Base-by-base conservation (phyloP, 2,329 filamentous ascomycete genomes). In the Knufia petricola region DNA sequence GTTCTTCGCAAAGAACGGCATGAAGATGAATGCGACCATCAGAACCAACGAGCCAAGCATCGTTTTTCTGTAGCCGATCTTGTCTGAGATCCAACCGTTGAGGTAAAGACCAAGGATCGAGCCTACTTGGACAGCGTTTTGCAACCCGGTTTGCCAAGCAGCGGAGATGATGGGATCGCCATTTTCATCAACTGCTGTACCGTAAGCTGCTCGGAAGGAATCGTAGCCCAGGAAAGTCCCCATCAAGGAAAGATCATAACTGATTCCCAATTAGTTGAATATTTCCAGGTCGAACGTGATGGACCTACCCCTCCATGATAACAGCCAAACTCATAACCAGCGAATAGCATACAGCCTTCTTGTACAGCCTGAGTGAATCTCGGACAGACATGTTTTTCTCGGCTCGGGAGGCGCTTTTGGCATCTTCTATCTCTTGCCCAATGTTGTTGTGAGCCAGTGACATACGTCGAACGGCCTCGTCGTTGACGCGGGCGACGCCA, bases 251-350 rank as follows among this genome's bases (percentile, higher is more conserved):
- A 92, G 74, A 61, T 94, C 86, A 69, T 90, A 94, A 21, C 51
- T 32, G 6, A n/a, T 24, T 15, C 39, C 10, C 26, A 7, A 21
- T 41, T 17, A 41, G 39, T 12, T 7, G 9, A 8, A 12, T 38
- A 8, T 6, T 49, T 28, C 21, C 26, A 49, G 20, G 28, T 19
- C 21, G 30, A 30, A 9, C 13, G 15, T 24, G n/a, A 38, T n/a
- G 3, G 15, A 34, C 26, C 30, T 50, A 30, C 24, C 85, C 87
- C 66, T 94, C 87, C 88, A 94, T 94, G 59, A 79, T 81, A 61
- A 94, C 92, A 63, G 84, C 88, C 0, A 86, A 89, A 19, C 84
- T 89, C 65, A 95, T 89, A 51, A 94, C 71, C 45, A 94, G 60
- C 58, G 82, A 87, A 86, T 87, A 95, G 21, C 71, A 75, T 50